These are phyloP conservation scores for Allium sativum DNA, from an alignment of 106 monocot species.

Conservation along the genomic window DNA sequence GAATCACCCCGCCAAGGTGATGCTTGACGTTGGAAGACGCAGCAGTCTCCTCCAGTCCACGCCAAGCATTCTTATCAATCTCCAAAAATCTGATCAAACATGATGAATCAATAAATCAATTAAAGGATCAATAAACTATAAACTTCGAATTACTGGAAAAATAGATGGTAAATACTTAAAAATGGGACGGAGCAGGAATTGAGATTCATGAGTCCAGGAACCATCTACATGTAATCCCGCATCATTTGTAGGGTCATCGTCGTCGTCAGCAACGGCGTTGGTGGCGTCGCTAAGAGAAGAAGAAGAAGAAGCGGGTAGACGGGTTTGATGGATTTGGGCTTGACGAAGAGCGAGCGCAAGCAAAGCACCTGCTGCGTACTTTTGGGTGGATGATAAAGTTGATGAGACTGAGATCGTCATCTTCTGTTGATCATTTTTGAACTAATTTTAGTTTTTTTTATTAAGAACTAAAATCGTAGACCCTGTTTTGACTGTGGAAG, in stretches of 20 bases:
- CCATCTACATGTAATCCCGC: no score
- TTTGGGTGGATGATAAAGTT: slow-evolving; percentile 28
- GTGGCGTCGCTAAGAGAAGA: neutral
- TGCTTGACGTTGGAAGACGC: slow-evolving; percentile 30
- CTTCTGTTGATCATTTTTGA: no score
- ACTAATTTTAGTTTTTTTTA: no score
- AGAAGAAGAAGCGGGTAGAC: slow-evolving; percentile 23
- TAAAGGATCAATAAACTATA: neutral
- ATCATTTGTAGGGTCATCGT: no score
- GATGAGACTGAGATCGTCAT: neutral
- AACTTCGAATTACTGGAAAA: neutral
- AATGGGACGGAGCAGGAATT: slow-evolving; percentile 54
- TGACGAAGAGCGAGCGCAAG: slow-evolving; percentile 59
- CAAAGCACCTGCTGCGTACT: slow-evolving; percentile 57
- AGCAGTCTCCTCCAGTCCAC: slow-evolving; percentile 63
- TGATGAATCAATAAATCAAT: neutral
- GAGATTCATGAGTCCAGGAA: slow-evolving; percentile 47
- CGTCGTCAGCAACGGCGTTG: no score
- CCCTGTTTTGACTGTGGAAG: no score
- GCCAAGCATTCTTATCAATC: slow-evolving; percentile 55
- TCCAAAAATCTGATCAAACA: slow-evolving; percentile 37
- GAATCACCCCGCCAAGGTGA: slow-evolving; percentile 44
- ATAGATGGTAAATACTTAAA: slow-evolving; percentile 28
- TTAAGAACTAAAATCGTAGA: no score
- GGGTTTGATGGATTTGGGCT: slow-evolving; percentile 63